Evolutionary conservation across 768 basidiomycete genomes (phyloP).

Genomic region (Boletus sp.): DNA sequence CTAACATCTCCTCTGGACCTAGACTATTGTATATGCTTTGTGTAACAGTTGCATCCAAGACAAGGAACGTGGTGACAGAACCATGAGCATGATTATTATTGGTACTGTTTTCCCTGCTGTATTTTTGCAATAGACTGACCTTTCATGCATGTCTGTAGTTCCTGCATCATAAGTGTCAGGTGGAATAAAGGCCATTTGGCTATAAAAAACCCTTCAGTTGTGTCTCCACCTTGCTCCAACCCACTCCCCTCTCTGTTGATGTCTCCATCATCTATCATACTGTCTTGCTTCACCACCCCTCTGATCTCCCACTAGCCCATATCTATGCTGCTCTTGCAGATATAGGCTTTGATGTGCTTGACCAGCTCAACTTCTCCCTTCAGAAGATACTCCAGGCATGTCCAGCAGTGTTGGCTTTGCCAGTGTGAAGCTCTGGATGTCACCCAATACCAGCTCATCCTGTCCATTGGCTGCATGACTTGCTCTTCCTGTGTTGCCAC

Average conservation of each 20-base stretch:
- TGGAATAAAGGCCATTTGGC: too few species aligned
- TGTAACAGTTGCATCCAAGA: too few species aligned
- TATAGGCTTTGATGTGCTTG: slow-evolving; percentile 45
- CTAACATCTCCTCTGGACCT: too few species aligned
- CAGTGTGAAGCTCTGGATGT: slow-evolving; percentile 13
- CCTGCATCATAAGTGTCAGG: too few species aligned
- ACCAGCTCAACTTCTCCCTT: slow-evolving; percentile 4
- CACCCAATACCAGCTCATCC: slow-evolving; percentile 36
- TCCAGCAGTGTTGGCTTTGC: slow-evolving; percentile 43
- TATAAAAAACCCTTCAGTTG: too few species aligned
- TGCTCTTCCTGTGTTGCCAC: slow-evolving; percentile 65
- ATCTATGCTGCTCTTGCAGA: slow-evolving; percentile 41
- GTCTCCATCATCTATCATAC: slow-evolving; percentile 46
- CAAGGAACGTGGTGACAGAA: too few species aligned
- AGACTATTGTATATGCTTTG: too few species aligned
- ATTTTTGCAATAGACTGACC: too few species aligned
- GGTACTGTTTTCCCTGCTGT: too few species aligned
- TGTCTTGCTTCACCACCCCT: slow-evolving; percentile 41
- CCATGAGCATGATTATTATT: too few species aligned
- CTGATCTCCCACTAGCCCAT: slow-evolving; percentile 22
- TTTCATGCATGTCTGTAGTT: too few species aligned
- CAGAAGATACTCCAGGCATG: slow-evolving; percentile 28
- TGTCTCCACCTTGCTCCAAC: too few species aligned
- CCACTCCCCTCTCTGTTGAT: slow-evolving; percentile 39
- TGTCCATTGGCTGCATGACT: slow-evolving; percentile 76